Conservation (phyloP, 2,329 filamentous ascomycete species). For the Aspergillus sp. region DNA sequence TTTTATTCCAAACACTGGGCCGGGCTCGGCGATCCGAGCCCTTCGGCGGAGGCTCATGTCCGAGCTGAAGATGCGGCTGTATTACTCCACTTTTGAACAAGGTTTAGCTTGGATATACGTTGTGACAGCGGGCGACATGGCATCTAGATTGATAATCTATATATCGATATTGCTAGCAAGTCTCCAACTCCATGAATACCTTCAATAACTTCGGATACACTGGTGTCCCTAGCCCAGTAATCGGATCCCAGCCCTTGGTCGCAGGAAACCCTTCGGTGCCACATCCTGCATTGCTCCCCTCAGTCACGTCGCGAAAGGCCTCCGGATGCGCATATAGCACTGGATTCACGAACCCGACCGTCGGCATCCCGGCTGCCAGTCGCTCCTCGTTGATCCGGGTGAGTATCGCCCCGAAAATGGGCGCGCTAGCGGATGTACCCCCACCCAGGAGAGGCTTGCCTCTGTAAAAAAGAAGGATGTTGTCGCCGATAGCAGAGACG, state of each 20-base stretch:
- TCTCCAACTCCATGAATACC: conserved; percentile 26
- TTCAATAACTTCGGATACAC: conserved; percentile 37
- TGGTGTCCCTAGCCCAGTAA: conserved; percentile 38
- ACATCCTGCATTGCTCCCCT: conserved; percentile 39
- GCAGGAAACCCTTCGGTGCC: conserved; percentile 34
- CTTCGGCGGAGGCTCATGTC: background rate
- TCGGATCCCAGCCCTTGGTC: conserved; percentile 37
- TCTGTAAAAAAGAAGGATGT: conserved; percentile 29
- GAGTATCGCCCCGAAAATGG: conserved; percentile 5
- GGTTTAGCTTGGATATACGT: background rate
- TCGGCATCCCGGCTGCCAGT: conserved; percentile 49
- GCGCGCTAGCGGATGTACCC: background rate
- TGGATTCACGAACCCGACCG: conserved; percentile 59
- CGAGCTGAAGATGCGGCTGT: background rate
- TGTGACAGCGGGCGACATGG: no score
- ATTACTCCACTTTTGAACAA: background rate
- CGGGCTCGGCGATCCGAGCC: background rate
- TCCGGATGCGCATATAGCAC: conserved; percentile 43
- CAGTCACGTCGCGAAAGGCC: conserved; percentile 49
- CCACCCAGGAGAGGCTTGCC: background rate
- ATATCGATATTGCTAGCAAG: background rate
- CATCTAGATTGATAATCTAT: no score
- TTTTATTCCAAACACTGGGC: background rate
- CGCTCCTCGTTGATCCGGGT: conserved; percentile 54
- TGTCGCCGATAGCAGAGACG: conserved; percentile 51